Percentiles rank a stretch among this genome's conserved stretches.
Evolutionary conservation across 345 rosid species (phyloP).

Genomic region (Lepidium didymum): DNA sequence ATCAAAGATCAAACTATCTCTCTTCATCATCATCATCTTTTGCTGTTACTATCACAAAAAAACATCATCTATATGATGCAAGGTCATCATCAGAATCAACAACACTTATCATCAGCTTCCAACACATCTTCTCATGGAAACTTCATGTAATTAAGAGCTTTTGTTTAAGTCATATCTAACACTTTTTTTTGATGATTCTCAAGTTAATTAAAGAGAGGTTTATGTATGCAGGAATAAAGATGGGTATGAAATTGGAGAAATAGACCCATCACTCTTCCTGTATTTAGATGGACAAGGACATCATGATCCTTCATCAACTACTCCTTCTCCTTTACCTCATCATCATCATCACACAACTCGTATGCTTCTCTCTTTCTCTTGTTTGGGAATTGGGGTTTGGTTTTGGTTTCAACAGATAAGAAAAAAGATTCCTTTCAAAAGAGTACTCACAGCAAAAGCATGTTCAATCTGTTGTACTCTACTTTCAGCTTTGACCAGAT

Average conservation of each 20-base stretch:
- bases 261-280: constrained; percentile 91
- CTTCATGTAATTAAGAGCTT: constrained; percentile 50
- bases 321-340: constrained; percentile 36
- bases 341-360: constrained; percentile 66
- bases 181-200: not conserved
- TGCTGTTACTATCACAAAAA: constrained; percentile 26
- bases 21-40: constrained; percentile 35
- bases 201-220: not conserved
- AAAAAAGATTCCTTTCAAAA: constrained; percentile 13
- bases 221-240: constrained; percentile 32
- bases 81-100: constrained; percentile 37
- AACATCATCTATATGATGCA: constrained; percentile 21
- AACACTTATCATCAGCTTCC: constrained; percentile 33
- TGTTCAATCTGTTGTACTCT: constrained; percentile 40
- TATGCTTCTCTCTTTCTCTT: constrained; percentile 30
- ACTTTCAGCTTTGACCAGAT: constrained; percentile 66
- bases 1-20: constrained; percentile 14
- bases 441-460: constrained; percentile 54
- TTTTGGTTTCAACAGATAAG: constrained; percentile 14
- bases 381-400: constrained; percentile 18
- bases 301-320: constrained; percentile 33
- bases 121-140: constrained; percentile 42
- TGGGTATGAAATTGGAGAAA: constrained; percentile 73
- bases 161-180: not conserved
- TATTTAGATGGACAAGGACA: constrained; percentile 89